Evolutionary conservation across 345 rosid species (phyloP), one percentile per base, ranked within the genome.

Genomic region (Pseudoturritis turrita): DNA sequence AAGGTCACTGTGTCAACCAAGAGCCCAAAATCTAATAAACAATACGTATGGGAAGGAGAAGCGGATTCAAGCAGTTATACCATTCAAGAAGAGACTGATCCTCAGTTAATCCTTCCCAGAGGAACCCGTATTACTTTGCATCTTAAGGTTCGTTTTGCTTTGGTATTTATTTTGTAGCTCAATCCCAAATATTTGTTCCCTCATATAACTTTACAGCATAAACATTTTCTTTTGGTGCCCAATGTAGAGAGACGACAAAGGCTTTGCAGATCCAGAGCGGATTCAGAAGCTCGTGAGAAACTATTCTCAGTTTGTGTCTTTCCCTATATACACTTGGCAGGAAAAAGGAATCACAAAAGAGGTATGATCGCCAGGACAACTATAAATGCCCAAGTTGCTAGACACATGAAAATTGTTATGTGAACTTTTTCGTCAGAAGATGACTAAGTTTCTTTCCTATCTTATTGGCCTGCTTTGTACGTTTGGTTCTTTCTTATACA

Each of bases 281-380:
- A 76, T 95, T 77, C 84, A 89, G 81, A 95, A 83, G 89, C 97
- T 95, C 29, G 96, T 95, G 83, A 95, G 85, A 76, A 91, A 91
- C 81, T 95, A 95, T 53, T 95, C 99, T 17, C 97, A 95, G 79
- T 95, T 95, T 57, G 98, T 95, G 77, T 95, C 99, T 8, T 95
- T 95, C 78, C 99, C 97, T n/a, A 91, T 95, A 44, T 95, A 88
- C 78, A 91, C 92, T 2, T 95, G 99, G 99, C 96, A 86, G 82
- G 97, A 95, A 76, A 95, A 95, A 45, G 99, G 99, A 59, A 79
- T 72, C 74, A 91, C 99, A 51, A 95, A 89, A 81, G 99, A 95
- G 96, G 99, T 95, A 77, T 52, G 59, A 17, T 62, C 35, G 13
- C 31, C 21, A 28, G 50, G 40, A 21, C 36, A 43, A 0, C n/a